Base-by-base conservation (phyloP, 768 basidiomycete species). In the Xanthoconium stramineum region DNA sequence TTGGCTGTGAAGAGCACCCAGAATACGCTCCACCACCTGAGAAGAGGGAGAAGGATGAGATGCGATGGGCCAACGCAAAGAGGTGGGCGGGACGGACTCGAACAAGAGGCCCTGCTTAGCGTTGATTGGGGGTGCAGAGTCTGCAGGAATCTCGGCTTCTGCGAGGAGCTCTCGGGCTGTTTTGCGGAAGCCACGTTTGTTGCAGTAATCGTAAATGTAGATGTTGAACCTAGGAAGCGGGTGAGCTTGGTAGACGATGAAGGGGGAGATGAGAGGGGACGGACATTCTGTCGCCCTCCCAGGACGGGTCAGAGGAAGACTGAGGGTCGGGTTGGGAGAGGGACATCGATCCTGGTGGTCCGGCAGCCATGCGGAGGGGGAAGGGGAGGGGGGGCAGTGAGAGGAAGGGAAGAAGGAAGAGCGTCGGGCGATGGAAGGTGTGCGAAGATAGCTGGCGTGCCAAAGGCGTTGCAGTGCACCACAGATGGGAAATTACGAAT, bases 21-120 rank as follows among this genome's bases (percentile, higher is more conserved):
- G 64, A 92, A 92, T 24, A 92, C 90, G 61, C 84, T 88, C 90
- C 90, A 92, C 90, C 90, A 92, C 68, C 89, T 91, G 61, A 32
- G 53, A 37, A 11, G 32, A 13, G 38, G 7, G 40, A 29, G 24
- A 51, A 29, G 42, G 35, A 63, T 47, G 37, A 11, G 20, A 10
- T n/a, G 47, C 28, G 37, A 29, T 7, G n/a, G 38, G 38, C 33
- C 10, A 30, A 4, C 29, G 24, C 29, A 9, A 24, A 29, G 29
- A 29, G 6, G 29, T 24, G 20, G 38, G 17, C 10, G 40, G 7
- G 49, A 64, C 87, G 49, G 64, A 90, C 88, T 92, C 90, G 74
- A 90, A 92, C 40, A 92, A 76, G 59, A 92, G 78, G 51, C 90
- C 90, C 69, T 92, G 89, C 54, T 82, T 82, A 20, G 90, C 90